These are phyloP conservation scores for Geotrichum ghanense DNA, from an alignment of 805 yeast genomes.

Conservation along the genomic window DNA sequence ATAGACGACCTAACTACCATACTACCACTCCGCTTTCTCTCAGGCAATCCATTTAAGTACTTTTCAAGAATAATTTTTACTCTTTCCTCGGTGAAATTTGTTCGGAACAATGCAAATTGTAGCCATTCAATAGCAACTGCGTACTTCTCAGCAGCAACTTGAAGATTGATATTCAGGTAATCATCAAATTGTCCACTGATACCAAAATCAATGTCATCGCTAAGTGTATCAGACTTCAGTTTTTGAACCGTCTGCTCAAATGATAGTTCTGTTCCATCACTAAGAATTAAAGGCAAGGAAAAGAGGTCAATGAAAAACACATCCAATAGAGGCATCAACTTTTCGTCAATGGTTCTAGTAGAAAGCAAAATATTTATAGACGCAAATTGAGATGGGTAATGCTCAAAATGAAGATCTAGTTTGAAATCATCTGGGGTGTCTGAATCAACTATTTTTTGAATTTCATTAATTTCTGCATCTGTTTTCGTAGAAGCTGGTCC, in stretches of 20 bases:
- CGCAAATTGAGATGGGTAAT: slow-evolving; percentile 68
- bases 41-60: slow-evolving; percentile 47
- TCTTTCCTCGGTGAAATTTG: slow-evolving; percentile 63
- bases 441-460: slow-evolving; percentile 4
- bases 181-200: slow-evolving; percentile 56
- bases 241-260: slow-evolving; percentile 69
- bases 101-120: slow-evolving; percentile 46
- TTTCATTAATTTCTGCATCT: not conserved
- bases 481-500: slow-evolving; percentile 31
- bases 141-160: slow-evolving; percentile 54
- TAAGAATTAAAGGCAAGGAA: slow-evolving; percentile 56
- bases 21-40: slow-evolving; percentile 50
- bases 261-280: slow-evolving; percentile 46
- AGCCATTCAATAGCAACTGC: slow-evolving; percentile 67
- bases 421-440: slow-evolving; percentile 35
- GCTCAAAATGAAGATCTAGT: slow-evolving; percentile 66
- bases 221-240: slow-evolving; percentile 61
- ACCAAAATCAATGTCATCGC: slow-evolving; percentile 42
- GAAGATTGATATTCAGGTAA: slow-evolving; percentile 46
- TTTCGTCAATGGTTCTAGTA: slow-evolving; percentile 39
- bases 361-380: slow-evolving; percentile 53
- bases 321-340: slow-evolving; percentile 52
- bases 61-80: slow-evolving; percentile 56
- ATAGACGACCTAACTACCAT: slow-evolving; percentile 56
- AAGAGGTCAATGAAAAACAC: slow-evolving; percentile 54